phyloP scores from a whole-genome alignment of 768 basidiomycete species.

The Mycena belliarum region DNA sequence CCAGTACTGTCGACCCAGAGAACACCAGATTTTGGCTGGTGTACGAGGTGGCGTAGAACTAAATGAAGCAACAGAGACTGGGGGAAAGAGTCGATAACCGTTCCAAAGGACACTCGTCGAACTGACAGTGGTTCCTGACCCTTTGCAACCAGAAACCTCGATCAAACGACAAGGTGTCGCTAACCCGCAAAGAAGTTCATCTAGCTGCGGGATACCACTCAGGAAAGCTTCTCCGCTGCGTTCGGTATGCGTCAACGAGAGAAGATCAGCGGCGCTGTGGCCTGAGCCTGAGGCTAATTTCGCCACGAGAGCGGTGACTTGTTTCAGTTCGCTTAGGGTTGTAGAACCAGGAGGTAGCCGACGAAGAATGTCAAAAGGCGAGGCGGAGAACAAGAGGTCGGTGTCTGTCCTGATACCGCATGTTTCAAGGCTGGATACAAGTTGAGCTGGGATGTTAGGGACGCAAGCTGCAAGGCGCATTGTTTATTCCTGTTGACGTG shows the following conservation, averaged over 20 bases:
- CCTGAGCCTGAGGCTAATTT: slow-evolving; percentile 47
- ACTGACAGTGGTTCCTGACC: slow-evolving; percentile 71
- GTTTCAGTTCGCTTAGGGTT: slow-evolving; percentile 49
- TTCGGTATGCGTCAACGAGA: slow-evolving; percentile 26
- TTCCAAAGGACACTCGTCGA: not conserved
- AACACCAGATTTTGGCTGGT: slow-evolving; percentile 37
- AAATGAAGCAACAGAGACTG: slow-evolving; percentile 66
- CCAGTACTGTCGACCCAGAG: slow-evolving; percentile 78
- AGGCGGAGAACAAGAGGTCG: slow-evolving; percentile 55
- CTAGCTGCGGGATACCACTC: slow-evolving; percentile 50
- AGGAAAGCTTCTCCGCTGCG: slow-evolving; percentile 26
- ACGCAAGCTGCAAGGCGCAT: slow-evolving; percentile 43
- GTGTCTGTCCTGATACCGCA: slow-evolving; percentile 55
- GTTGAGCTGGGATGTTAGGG: slow-evolving; percentile 40
- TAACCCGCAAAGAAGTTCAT: slow-evolving; percentile 53
- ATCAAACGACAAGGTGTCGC: slow-evolving; percentile 50
- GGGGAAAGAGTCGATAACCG: not conserved
- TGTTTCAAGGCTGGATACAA: slow-evolving; percentile 48
- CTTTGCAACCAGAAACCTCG: slow-evolving; percentile 68
- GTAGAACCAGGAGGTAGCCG: slow-evolving; percentile 51
- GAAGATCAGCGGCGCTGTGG: slow-evolving; percentile 34
- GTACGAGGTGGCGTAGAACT: slow-evolving; percentile 52
- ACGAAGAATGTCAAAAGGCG: slow-evolving; percentile 50
- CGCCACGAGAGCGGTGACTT: slow-evolving; percentile 39
- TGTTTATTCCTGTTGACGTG: not conserved